phyloP scores from a whole-genome alignment of 495 filamentous ascomycete genomes.

The Symbiotaphrina buchneri region DNA sequence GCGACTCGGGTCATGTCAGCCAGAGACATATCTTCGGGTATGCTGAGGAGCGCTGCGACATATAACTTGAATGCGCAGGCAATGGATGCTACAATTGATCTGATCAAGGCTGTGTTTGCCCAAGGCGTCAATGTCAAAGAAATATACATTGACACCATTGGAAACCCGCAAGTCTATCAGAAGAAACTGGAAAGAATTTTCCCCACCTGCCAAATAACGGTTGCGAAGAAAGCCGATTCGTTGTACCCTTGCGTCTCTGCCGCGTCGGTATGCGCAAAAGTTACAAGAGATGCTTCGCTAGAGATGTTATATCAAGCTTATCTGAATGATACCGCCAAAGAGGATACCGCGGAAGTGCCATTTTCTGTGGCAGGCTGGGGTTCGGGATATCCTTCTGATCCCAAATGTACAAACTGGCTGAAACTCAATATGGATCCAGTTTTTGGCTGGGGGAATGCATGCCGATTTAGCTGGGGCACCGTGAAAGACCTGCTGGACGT shows the following conservation, averaged over 20 bases:
- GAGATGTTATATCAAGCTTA: conserved; percentile 44
- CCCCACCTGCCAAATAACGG: conserved; percentile 57
- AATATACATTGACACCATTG: conserved; percentile 92
- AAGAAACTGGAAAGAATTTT: conserved; percentile 64
- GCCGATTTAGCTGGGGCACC: conserved; percentile 87
- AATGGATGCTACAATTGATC: conserved; percentile 75
- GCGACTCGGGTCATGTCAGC: conserved; percentile 63
- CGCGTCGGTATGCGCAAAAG: conserved; percentile 85
- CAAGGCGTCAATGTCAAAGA: conserved; percentile 58
- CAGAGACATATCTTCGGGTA: conserved; percentile 58
- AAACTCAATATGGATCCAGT: conserved; percentile 71
- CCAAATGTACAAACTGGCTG: conserved; percentile 58
- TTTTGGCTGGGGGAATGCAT: conserved; percentile 88
- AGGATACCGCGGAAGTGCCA: conserved; percentile 2
- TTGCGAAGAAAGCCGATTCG: conserved; percentile 89
- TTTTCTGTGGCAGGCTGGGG: conserved; percentile 40
- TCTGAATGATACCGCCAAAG: conserved; percentile 3
- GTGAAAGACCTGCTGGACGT: conserved; percentile 77
- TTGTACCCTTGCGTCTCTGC: conserved; percentile 87
- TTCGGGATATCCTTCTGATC: conserved; percentile 82
- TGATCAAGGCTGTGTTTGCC: conserved; percentile 56
- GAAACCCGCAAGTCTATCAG: conserved; percentile 63
- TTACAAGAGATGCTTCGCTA: conserved; percentile 74
- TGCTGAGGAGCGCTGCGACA: conserved; percentile 41
- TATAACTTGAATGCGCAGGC: conserved; percentile 98